Evolutionary conservation across 441 rosid genomes (phyloP).

Genomic region (Viola pubescens): DNA sequence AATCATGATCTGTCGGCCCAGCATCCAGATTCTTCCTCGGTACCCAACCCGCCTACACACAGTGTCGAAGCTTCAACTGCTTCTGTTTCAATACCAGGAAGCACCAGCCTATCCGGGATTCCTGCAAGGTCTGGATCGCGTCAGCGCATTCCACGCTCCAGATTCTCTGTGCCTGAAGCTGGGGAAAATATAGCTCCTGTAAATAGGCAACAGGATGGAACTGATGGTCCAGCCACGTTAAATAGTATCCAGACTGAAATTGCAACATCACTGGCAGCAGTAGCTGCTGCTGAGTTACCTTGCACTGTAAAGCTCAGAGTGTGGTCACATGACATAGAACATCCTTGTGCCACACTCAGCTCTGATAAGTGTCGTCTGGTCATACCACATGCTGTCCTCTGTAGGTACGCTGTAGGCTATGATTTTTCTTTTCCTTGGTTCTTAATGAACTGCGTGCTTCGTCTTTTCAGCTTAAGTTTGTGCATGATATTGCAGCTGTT

Average conservation of each 20-base stretch:
- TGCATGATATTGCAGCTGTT: background rate
- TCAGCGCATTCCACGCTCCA: conserved; percentile 35
- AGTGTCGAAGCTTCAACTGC: conserved; percentile 45
- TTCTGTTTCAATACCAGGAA: conserved; percentile 41
- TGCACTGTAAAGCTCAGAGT: conserved; percentile 81
- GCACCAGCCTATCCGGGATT: conserved; percentile 36
- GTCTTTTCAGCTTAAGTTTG: too few species aligned
- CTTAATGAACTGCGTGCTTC: background rate
- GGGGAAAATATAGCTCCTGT: conserved; percentile 40
- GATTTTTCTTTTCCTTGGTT: conserved; percentile 1
- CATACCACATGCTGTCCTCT: conserved; percentile 89
- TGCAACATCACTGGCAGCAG: conserved; percentile 63
- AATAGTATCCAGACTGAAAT: conserved; percentile 66
- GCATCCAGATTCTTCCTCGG: conserved; percentile 29
- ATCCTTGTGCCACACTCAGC: conserved; percentile 47
- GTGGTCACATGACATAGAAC: conserved; percentile 64
- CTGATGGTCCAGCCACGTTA: conserved; percentile 39
- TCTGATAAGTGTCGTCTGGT: conserved; percentile 49
- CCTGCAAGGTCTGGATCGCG: conserved; percentile 52
- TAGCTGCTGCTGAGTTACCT: conserved; percentile 72
- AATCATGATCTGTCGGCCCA: conserved; percentile 38
- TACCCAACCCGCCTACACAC: conserved; percentile 26
- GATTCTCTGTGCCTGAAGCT: conserved; percentile 32
- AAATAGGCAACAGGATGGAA: conserved; percentile 28
- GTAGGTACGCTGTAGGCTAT: conserved; percentile 45